These are phyloP conservation scores for Osmanthus fragrans DNA, from an alignment of 257 asterid genomes.

Conservation along the genomic window DNA sequence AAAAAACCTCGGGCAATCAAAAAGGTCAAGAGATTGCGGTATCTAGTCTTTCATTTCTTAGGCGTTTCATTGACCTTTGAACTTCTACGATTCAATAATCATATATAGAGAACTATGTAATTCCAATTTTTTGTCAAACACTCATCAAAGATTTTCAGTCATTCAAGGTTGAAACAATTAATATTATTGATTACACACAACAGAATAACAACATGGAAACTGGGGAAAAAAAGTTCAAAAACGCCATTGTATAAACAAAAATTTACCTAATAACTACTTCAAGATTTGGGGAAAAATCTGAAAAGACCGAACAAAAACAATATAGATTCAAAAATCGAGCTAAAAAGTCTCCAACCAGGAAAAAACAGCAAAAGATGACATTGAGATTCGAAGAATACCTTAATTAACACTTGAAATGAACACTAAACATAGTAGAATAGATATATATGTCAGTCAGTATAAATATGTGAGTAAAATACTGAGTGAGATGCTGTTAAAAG, in stretches of 20 bases:
- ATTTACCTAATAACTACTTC: background rate
- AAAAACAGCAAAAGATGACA: background rate
- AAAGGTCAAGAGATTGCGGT: background rate
- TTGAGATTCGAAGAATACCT: slow-evolving; percentile 10
- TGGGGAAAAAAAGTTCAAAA: background rate
- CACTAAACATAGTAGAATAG: background rate
- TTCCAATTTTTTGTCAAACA: background rate
- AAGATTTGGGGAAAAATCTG: slow-evolving; percentile 2
- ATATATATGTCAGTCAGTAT: background rate
- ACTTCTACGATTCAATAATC: background rate
- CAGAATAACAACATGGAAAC: background rate
- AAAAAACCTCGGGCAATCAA: background rate
- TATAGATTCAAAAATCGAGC: slow-evolving; percentile 23
- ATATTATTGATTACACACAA: background rate
- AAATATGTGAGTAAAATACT: slow-evolving; percentile 14
- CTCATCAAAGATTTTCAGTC: background rate
- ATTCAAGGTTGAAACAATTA: background rate
- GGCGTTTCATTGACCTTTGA: background rate
- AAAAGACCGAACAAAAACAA: slow-evolving; percentile 15
- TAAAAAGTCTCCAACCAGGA: background rate
- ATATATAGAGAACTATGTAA: background rate
- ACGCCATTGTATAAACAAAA: background rate
- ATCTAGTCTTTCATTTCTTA: background rate
- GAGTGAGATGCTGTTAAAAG: slow-evolving; percentile 31
- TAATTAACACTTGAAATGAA: slow-evolving; percentile 29